A percentile compares a stretch with the other conserved stretches of the same genome.
These are phyloP conservation scores for Inga oerstediana DNA, from an alignment of 306 rosid genomes.

Conservation along the genomic window DNA sequence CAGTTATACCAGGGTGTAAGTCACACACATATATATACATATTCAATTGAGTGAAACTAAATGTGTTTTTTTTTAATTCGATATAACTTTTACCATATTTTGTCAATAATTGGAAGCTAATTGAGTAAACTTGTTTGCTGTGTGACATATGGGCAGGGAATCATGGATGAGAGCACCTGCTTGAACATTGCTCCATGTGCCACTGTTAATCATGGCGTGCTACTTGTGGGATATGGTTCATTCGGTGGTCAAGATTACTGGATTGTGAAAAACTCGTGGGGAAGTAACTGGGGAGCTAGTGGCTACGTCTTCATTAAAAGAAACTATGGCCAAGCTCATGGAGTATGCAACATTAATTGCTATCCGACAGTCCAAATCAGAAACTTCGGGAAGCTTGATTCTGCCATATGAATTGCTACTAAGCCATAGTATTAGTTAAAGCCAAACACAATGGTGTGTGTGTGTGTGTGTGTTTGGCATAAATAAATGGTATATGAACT, in stretches of 20 bases:
- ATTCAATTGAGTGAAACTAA: background rate
- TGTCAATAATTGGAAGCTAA: background rate
- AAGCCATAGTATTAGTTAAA: background rate
- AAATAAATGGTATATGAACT: background rate
- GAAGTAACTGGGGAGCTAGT: conserved; percentile 39
- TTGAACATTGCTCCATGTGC: background rate
- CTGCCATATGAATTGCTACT: background rate
- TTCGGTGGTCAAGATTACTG: conserved; percentile 27
- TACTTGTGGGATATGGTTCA: conserved; percentile 53
- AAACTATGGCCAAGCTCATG: conserved; percentile 38
- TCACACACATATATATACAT: background rate
- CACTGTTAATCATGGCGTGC: conserved; percentile 41
- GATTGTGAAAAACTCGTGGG: background rate
- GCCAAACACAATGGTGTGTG: background rate
- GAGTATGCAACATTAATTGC: conserved; percentile 55
- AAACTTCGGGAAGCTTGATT: background rate
- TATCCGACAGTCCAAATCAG: conserved; percentile 23
- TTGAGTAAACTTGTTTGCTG: too few species aligned
- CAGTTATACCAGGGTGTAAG: background rate
- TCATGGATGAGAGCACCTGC: background rate
- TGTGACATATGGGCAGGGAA: conserved; percentile 39
- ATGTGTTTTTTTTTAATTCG: too few species aligned
- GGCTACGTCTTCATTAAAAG: conserved; percentile 53
- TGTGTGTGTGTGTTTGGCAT: background rate
- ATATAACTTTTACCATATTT: too few species aligned